Conservation (phyloP, 345 rosid genomes). For the Euphorbia tirucalli region DNA sequence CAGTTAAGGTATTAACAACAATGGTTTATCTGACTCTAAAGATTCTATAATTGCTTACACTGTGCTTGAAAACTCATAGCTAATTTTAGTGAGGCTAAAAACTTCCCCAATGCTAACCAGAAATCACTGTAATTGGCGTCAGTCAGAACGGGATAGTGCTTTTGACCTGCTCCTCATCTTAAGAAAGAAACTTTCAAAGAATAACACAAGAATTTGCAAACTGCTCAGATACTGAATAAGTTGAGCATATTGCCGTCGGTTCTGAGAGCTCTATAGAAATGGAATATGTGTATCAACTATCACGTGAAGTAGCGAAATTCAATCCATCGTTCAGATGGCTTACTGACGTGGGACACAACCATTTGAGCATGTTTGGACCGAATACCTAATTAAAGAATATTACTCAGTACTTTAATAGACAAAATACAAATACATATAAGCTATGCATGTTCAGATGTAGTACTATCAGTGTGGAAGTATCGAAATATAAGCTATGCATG, state of each 20-base stretch:
- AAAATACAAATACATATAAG: not conserved
- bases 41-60: not conserved
- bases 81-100: not conserved
- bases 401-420: slow-evolving; percentile 2
- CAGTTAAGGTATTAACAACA: not conserved
- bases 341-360: slow-evolving; percentile 68
- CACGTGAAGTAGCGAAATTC: slow-evolving; percentile 48
- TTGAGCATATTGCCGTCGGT: not conserved
- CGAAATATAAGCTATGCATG: not conserved
- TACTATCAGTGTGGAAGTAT: not conserved
- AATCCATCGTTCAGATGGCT: slow-evolving; percentile 68
- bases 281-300: slow-evolving; percentile 27
- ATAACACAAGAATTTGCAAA: not conserved
- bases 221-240: not conserved
- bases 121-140: not conserved
- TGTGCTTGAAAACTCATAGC: not conserved
- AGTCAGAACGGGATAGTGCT: slow-evolving; percentile 10
- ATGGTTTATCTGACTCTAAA: not conserved
- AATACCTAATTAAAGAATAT: slow-evolving; percentile 52
- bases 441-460: not conserved
- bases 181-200: not conserved
- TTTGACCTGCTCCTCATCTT: not conserved
- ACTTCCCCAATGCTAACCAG: not conserved
- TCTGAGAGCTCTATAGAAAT: not conserved
- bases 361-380: slow-evolving; percentile 67